phyloP scores from a whole-genome alignment of 2,329 filamentous ascomycete genomes.

The Pseudovirgaria hyperparasitica region DNA sequence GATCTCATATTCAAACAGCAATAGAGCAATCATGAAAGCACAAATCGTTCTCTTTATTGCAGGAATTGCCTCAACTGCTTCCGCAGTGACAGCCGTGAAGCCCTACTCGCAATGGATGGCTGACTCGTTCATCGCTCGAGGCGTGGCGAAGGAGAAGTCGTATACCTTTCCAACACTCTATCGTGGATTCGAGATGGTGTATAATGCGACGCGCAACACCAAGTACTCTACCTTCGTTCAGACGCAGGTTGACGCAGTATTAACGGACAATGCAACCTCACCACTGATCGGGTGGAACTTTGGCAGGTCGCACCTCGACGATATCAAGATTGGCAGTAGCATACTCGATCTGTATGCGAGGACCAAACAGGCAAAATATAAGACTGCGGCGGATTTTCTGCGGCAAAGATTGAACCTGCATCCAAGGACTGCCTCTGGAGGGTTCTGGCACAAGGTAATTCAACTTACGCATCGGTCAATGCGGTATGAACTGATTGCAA shows the following conservation, averaged over 20 bases:
- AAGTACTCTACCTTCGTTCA: slow-evolving; percentile 33
- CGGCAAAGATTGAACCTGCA: slow-evolving; percentile 35
- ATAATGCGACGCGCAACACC: slow-evolving; percentile 30
- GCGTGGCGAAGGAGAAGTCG: slow-evolving; percentile 26
- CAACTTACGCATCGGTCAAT: no score
- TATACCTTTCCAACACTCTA: slow-evolving; percentile 37
- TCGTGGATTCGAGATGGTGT: slow-evolving; percentile 34
- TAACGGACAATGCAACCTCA: slow-evolving; percentile 35
- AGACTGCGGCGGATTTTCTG: slow-evolving; percentile 34
- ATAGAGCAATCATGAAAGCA: no score
- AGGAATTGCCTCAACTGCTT: slow-evolving; percentile 13
- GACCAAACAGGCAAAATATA: slow-evolving; percentile 36
- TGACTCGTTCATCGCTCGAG: slow-evolving; percentile 33
- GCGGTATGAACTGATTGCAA: no score
- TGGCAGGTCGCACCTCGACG: slow-evolving; percentile 33
- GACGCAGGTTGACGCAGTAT: slow-evolving; percentile 34
- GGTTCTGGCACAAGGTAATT: slow-evolving; percentile 49
- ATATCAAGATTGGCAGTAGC: slow-evolving; percentile 42
- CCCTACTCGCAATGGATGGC: slow-evolving; percentile 31
- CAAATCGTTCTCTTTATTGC: no score
- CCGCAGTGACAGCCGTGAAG: slow-evolving; percentile 8
- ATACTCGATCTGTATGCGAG: slow-evolving; percentile 37
- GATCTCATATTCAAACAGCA: no score
- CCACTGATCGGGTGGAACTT: slow-evolving; percentile 34
- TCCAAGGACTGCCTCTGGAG: slow-evolving; percentile 37